phyloP scores from a whole-genome alignment of 2,329 filamentous ascomycete species.

The Penicillium sp. region DNA sequence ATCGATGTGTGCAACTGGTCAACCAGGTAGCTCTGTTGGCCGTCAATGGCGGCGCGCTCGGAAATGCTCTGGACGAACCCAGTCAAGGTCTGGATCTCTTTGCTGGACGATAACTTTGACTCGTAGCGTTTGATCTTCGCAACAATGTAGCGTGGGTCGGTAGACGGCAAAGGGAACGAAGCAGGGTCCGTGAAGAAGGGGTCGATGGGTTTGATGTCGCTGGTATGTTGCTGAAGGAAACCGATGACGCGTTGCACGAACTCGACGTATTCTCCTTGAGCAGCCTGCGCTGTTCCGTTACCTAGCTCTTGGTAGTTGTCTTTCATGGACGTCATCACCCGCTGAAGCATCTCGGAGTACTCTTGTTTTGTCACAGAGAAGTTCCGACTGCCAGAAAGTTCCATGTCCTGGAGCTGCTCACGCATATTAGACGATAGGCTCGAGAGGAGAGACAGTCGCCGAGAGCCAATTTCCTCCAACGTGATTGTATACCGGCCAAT shows the following conservation, averaged over 20 bases:
- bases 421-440: conserved; percentile 60
- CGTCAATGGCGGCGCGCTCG: conserved; percentile 57
- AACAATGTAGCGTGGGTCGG: conserved; percentile 62
- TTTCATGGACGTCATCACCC: conserved; percentile 62
- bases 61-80: conserved; percentile 60
- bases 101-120: conserved; percentile 50
- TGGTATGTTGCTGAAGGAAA: conserved; percentile 60
- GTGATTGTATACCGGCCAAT: conserved; percentile 48
- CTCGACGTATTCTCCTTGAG: conserved; percentile 56
- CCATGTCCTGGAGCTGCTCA: conserved; percentile 43
- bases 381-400: conserved; percentile 32
- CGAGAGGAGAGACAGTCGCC: conserved; percentile 56
- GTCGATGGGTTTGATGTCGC: conserved; percentile 55
- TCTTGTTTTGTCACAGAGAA: conserved; percentile 40
- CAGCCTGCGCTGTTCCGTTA: conserved; percentile 26
- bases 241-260: conserved; percentile 62
- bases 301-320: conserved; percentile 57
- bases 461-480: conserved; percentile 52
- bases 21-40: conserved; percentile 56
- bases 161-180: conserved; percentile 58
- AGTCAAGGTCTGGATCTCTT: conserved; percentile 54
- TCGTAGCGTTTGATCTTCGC: conserved; percentile 60
- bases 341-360: conserved; percentile 53
- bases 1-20: conserved; percentile 54
- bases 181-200: conserved; percentile 60